Conservation (phyloP, 208 protist species). For the Acanthamoeba triangularis region DNA sequence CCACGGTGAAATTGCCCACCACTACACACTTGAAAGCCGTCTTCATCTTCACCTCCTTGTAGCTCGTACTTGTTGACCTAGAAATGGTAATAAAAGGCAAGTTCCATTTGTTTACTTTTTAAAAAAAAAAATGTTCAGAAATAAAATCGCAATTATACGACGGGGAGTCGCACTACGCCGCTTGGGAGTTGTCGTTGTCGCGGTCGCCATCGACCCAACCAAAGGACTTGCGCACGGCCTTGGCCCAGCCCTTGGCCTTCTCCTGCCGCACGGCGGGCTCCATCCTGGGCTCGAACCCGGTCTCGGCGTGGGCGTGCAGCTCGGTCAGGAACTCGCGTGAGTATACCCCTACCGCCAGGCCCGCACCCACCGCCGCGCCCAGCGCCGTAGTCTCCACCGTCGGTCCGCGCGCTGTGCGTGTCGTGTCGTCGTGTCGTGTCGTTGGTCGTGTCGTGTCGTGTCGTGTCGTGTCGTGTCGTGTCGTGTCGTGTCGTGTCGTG, state of each 20-base stretch:
- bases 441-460: no score
- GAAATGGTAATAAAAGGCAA: no score
- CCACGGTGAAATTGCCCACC: slow-evolving; percentile 34
- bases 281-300: not conserved
- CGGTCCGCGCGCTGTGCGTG: slow-evolving; percentile 65
- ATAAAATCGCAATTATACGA: no score
- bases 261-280: not conserved
- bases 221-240: slow-evolving; percentile 7
- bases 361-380: slow-evolving; percentile 90
- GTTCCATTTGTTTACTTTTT: no score
- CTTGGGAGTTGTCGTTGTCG: no score
- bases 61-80: no score
- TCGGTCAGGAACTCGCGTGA: not conserved
- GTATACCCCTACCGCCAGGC: slow-evolving; percentile 86
- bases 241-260: slow-evolving; percentile 29
- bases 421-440: not conserved
- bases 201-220: no score
- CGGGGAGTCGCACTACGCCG: no score
- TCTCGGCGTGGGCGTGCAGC: slow-evolving; percentile 31
- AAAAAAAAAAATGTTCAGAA: no score
- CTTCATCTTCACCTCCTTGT: not conserved
- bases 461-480: not conserved
- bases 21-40: slow-evolving; percentile 53
- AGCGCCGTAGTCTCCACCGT: slow-evolving; percentile 88
- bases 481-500: not conserved